These are phyloP conservation scores for Castanospermum australe DNA, from an alignment of 306 rosid genomes.

Conservation along the genomic window DNA sequence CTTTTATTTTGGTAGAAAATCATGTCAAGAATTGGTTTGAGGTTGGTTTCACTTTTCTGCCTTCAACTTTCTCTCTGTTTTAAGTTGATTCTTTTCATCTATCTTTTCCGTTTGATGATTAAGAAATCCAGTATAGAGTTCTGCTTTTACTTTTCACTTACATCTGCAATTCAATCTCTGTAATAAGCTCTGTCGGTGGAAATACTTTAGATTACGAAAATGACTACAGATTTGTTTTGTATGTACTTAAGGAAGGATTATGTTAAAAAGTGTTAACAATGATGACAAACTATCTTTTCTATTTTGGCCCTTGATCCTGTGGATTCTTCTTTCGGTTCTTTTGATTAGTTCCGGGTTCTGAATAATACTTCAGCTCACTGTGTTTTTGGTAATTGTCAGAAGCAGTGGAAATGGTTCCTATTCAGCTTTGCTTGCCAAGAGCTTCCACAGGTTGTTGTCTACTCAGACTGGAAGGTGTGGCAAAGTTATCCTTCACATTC, in stretches of 20 bases:
- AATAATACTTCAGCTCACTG: neutral
- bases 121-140: neutral
- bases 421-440: conserved; percentile 40
- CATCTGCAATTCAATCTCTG: neutral
- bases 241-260: neutral
- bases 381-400: conserved; percentile 26
- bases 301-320: neutral
- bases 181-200: neutral
- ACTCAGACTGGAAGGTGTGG: conserved; percentile 46
- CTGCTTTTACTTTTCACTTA: neutral
- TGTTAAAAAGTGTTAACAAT: neutral
- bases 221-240: neutral
- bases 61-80: neutral
- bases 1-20: neutral
- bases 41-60: neutral
- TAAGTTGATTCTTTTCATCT: no score
- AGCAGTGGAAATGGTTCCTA: conserved; percentile 33
- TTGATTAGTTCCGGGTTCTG: neutral
- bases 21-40: conserved; percentile 14
- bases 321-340: neutral
- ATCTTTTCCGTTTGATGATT: neutral
- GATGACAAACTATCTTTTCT: neutral
- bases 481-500: neutral
- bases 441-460: conserved; percentile 52
- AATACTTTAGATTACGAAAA: neutral